phyloP scores from a whole-genome alignment of 23 red algal genomes.

The Porphyridium purpureum region DNA sequence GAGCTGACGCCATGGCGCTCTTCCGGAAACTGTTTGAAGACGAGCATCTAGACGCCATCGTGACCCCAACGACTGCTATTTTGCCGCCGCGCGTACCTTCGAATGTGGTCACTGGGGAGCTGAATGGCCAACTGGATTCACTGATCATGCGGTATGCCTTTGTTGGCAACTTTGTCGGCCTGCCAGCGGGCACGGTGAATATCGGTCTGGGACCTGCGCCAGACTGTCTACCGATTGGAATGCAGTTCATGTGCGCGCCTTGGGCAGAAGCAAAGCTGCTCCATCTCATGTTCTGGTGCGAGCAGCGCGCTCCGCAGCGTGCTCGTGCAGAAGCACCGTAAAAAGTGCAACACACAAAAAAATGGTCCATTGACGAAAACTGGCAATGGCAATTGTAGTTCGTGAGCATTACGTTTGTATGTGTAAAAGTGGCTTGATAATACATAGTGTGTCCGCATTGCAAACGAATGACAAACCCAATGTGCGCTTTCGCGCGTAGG shows the following conservation, averaged over 20 bases:
- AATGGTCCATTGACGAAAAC: too few species aligned
- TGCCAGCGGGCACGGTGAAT: conserved; percentile 7
- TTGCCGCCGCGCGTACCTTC: conserved; percentile 3
- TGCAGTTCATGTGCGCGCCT: conserved; percentile 20
- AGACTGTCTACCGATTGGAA: conserved; percentile 12
- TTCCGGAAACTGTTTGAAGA: background rate
- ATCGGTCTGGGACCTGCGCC: too few species aligned
- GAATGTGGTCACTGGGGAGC: background rate
- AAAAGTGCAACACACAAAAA: too few species aligned
- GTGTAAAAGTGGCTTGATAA: too few species aligned
- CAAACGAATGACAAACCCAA: too few species aligned
- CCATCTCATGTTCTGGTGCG: too few species aligned
- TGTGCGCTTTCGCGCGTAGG: too few species aligned
- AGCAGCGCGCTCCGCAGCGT: too few species aligned
- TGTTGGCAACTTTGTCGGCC: conserved; percentile 10
- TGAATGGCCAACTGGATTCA: conserved; percentile 4
- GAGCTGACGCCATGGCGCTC: conserved; percentile 1
- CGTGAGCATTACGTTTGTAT: too few species aligned
- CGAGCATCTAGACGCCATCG: conserved; percentile 7
- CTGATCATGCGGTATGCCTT: conserved; percentile 16
- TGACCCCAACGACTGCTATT: conserved; percentile 5
- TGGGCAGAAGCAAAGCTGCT: conserved; percentile 4
- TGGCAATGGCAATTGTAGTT: too few species aligned
- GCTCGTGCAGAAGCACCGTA: too few species aligned
- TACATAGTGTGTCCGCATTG: too few species aligned